Evolutionary conservation across 2,329 filamentous ascomycete species (phyloP).

Genomic region (Trichophyton simii): DNA sequence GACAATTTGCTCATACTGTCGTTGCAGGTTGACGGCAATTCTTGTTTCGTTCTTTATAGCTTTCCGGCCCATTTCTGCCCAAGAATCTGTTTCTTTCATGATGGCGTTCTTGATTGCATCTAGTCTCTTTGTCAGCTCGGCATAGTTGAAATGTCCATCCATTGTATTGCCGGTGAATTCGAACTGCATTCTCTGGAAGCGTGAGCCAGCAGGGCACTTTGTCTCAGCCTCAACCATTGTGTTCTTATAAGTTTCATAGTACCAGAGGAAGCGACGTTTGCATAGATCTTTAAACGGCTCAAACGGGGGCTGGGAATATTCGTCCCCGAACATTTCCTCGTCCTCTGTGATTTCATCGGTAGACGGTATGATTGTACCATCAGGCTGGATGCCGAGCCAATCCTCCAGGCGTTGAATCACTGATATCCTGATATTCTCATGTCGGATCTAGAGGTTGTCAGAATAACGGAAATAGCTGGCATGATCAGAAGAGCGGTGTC

Average conservation of each 20-base stretch:
- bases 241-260: conserved; percentile 73
- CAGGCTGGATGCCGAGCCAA: conserved; percentile 53
- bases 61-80: conserved; percentile 56
- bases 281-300: conserved; percentile 82
- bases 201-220: conserved; percentile 50
- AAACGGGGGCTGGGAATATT: conserved; percentile 49
- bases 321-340: conserved; percentile 19
- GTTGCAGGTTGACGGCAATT: conserved; percentile 67
- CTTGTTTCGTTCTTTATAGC: conserved; percentile 55
- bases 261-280: conserved; percentile 91
- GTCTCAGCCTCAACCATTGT: conserved; percentile 52
- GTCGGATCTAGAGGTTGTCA: conserved; percentile 53
- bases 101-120: conserved; percentile 55
- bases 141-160: conserved; percentile 76
- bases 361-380: conserved; percentile 33
- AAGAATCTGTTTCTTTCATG: conserved; percentile 56
- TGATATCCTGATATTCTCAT: conserved; percentile 77
- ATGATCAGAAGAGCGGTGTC: conserved; percentile 7
- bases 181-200: conserved; percentile 77
- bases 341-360: conserved; percentile 29
- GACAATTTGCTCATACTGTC: conserved; percentile 72
- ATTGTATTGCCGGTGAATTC: conserved; percentile 66
- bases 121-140: conserved; percentile 57
- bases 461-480: background rate
- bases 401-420: conserved; percentile 76